Evolutionary conservation across 2,329 filamentous ascomycete genomes (phyloP), one percentile per base, ranked within the genome.

Genomic region (Geosmithia flava): DNA sequence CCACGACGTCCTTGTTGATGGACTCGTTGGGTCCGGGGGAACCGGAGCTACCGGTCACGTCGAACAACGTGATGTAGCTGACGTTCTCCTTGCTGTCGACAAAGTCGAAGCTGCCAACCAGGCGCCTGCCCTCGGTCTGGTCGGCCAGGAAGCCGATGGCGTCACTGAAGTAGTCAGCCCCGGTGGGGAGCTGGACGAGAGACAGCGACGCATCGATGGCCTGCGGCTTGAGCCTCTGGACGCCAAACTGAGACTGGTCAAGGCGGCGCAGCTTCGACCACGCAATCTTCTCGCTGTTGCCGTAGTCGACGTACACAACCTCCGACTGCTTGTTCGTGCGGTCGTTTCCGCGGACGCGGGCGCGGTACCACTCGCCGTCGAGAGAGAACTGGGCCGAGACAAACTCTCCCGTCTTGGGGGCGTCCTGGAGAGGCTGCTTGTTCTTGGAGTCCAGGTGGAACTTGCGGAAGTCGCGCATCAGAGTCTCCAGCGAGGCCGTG

Each of bases 351-450:
- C 90, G 84, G 52, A 98, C 81, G 52, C 83, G 85, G 30, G 87
- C 93, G 52, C 93, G 87, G 71, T 98, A 98, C 91, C 91, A 98
- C 56, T 93, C 81, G 51, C 83, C 80, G 61, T 98, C 93, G 47
- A 82, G 83, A 7, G 82, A 85, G 72, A 97, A 98, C 62, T 87
- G 85, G 58, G 91, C 91, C 2, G 91, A 85, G 23, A 98, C 91
- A 51, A 85, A 83, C 55, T 97, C 90, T 53, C 93, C 93, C 1
- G 87, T 80, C 74, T 96, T 96, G 52, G 93, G 91, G 19, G 86
- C 78, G 44, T 81, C 79, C 44, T 78, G 69, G 42, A 97, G 74
- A 16, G 85, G 71, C 51, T 81, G 79, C 59, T 78, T 84, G 71
- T 95, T 95, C 56, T 85, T 75, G 44, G 86, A 78, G 67, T 88